phyloP scores from a whole-genome alignment of 164 flowering plant species.

The Berberis vulgaris region DNA sequence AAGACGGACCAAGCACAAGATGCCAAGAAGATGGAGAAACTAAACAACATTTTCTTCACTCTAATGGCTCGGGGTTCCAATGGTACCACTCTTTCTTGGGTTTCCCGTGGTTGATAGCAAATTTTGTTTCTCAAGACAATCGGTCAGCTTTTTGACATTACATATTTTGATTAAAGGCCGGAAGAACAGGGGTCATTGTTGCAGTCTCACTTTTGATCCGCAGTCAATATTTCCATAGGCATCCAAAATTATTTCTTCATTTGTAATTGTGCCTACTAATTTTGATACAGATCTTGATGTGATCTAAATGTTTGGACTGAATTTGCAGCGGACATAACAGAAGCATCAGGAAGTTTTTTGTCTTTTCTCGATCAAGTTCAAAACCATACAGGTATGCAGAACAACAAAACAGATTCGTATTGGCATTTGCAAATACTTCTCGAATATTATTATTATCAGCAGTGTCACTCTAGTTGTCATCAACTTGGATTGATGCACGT shows the following conservation, averaged over 20 bases:
- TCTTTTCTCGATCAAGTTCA: too few species aligned
- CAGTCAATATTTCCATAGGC: neutral
- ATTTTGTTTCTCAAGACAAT: neutral
- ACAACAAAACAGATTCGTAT: too few species aligned
- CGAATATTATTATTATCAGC: too few species aligned
- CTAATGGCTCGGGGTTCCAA: slow-evolving; percentile 94
- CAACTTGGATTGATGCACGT: too few species aligned
- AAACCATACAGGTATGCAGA: too few species aligned
- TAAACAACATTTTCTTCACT: slow-evolving; percentile 83
- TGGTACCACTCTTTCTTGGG: slow-evolving; percentile 30
- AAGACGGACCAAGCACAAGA: slow-evolving; percentile 98
- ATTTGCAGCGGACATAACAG: slow-evolving; percentile 68
- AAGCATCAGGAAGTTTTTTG: slow-evolving; percentile 40
- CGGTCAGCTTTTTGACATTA: neutral
- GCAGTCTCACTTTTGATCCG: neutral
- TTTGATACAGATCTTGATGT: neutral
- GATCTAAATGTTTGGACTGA: neutral
- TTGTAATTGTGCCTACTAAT: neutral
- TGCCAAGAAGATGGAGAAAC: slow-evolving; percentile 96
- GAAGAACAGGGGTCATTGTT: neutral
- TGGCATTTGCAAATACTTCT: too few species aligned
- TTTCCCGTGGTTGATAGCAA: neutral
- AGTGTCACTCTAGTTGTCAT: too few species aligned
- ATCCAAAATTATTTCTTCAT: neutral
- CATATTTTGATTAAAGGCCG: neutral